Percentiles rank a stretch among this genome's conserved stretches.
Conservation (phyloP, 1,284 basidiomycete species). For the Meripilus lineatus region DNA sequence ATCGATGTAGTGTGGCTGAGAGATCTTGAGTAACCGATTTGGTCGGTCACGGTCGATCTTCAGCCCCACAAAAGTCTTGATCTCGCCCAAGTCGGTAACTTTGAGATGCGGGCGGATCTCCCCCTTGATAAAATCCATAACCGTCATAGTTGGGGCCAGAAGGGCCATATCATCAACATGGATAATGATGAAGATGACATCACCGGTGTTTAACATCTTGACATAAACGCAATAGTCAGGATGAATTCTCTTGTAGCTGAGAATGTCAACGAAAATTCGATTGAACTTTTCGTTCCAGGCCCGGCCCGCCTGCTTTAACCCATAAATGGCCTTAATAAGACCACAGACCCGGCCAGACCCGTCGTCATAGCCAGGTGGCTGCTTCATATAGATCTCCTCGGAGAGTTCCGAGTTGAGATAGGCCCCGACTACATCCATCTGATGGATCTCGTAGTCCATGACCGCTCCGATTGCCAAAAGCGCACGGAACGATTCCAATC, state of each 20-base stretch:
- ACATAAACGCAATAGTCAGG: too few relatives aligned
- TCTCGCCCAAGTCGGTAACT: conserved; percentile 21
- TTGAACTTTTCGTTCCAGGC: conserved; percentile 18
- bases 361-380: conserved; percentile 1
- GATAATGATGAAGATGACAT: conserved; percentile 11
- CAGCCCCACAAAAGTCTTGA: conserved; percentile 20
- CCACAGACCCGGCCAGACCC: neutral
- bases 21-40: conserved; percentile 15
- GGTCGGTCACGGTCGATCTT: conserved; percentile 19
- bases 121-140: conserved; percentile 9
- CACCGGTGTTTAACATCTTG: conserved; percentile 7
- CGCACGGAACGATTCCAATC: conserved; percentile 20
- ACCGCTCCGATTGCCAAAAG: conserved; percentile 27
- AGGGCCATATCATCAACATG: too few relatives aligned
- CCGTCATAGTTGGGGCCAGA: conserved; percentile 3
- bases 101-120: conserved; percentile 14
- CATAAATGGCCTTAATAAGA: conserved; percentile 18
- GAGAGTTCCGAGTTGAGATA: conserved; percentile 31
- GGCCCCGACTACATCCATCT: too few relatives aligned
- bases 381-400: conserved; percentile 22
- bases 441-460: conserved; percentile 20
- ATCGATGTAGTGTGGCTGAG: conserved; percentile 23
- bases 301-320: conserved; percentile 26
- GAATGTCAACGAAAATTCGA: conserved; percentile 1
- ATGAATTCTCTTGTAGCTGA: conserved; percentile 10